Base-by-base conservation (phyloP, 805 yeast species). In the Yarrowia keelungensis region DNA sequence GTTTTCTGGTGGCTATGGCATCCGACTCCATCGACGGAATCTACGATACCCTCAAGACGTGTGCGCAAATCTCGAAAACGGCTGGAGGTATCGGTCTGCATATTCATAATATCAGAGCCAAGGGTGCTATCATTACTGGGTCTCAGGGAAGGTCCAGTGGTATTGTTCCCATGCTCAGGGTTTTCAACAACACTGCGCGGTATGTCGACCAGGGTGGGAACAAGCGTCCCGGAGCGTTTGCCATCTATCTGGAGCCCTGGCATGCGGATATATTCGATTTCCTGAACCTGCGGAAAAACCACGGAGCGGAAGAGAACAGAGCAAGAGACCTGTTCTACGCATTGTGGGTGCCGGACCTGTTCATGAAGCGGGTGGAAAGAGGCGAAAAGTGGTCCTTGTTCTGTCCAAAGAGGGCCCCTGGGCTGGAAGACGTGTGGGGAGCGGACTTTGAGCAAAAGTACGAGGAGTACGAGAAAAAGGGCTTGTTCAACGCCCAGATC, bases 151-250 rank as follows among this genome's bases (percentile, higher is more conserved):
- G 88, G 3, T 91, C 97, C 1, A 89, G 87, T 70, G 98, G 98
- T 22, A 79, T 93, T 56, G 90, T 93, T 43, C 98, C 98, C 7
- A 91, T 93, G 97, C 81, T 93, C 26, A 85, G 97, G 72, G 97
- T 93, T 2, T 93, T 89, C 81, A 93, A 94, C 80, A 89, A 91
- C 78, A 92, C 97, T 36, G 97, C 98, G 14, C 83, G 97, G 73
- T 93, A 92, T 75, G 98, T 93, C 39, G 98, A 93, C 74, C 98
- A 94, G 80, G 98, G 98, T 69, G 98, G 98, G 51, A 93, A 92
- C 79, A 92, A 92, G 78, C 82, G 98, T 73, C 98, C 98, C 0
- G 98, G 98, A 69, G 98, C 98, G 1, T 89, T 94, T 78, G 97
- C 97, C 38, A 79, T 92, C 36, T 94, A 92, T 76, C 76, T 93